phyloP scores from a whole-genome alignment of 1,284 basidiomycete species.

The Irpex sp. region DNA sequence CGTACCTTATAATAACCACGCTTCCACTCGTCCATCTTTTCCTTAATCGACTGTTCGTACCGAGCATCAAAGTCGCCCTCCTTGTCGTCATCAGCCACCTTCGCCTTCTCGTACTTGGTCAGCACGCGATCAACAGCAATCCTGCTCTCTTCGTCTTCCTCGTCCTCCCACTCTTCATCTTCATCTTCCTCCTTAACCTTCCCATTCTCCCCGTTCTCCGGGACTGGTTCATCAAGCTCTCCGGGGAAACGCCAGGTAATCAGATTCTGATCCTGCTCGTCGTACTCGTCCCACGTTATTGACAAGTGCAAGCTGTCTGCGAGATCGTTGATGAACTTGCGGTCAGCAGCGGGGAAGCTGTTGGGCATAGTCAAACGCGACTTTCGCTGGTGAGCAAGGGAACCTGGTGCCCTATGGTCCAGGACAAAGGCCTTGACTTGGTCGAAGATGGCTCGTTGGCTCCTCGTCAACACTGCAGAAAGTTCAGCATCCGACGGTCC shows the following conservation, averaged over 20 bases:
- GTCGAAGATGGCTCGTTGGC: constrained; percentile 76
- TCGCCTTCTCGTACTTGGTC: constrained; percentile 85
- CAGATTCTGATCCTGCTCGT: constrained; percentile 77
- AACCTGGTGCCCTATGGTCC: constrained; percentile 41
- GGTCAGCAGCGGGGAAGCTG: constrained; percentile 73
- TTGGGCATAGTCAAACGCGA: constrained; percentile 69
- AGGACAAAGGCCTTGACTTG: constrained; percentile 74
- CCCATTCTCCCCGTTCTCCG: constrained; percentile 33
- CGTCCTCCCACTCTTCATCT: constrained; percentile 40
- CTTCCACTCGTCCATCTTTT: constrained; percentile 95
- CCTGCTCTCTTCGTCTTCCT: constrained; percentile 43
- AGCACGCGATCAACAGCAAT: constrained; percentile 83
- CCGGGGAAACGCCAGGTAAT: constrained; percentile 63
- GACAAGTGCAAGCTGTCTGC: constrained; percentile 73
- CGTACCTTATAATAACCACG: constrained; percentile 82
- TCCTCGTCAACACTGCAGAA: constrained; percentile 59
- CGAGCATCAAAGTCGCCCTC: constrained; percentile 75
- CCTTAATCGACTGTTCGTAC: constrained; percentile 68
- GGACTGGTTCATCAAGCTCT: constrained; percentile 37
- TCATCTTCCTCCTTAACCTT: constrained; percentile 27
- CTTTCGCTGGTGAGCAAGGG: constrained; percentile 31
- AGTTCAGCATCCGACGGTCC: neutral
- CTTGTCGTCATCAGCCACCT: constrained; percentile 64
- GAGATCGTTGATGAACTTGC: constrained; percentile 72
- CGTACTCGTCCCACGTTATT: constrained; percentile 87